Evolutionary conservation across 345 rosid genomes (phyloP), one percentile per base, ranked within the genome.

Genomic region (Sisymbrium altissimum): DNA sequence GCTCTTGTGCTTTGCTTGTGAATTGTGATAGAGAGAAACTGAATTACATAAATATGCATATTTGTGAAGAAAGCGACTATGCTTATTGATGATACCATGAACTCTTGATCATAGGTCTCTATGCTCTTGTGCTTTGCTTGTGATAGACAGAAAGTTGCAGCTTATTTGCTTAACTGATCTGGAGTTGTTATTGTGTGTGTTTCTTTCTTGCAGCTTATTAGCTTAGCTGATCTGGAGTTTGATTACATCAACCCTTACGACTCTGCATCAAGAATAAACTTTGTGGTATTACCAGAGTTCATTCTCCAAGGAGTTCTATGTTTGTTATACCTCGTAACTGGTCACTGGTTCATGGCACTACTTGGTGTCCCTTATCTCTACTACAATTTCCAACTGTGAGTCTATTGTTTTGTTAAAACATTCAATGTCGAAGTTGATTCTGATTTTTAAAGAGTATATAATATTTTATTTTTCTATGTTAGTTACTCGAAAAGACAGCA

Each of bases 161-260:
- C 25, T 23, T 23, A 23, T 23, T 23, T 23, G 25, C 25, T 23
- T 23, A 23, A 3, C 25, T 23, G 25, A 23, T 23, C 3, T 23
- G 2, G 25, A 23, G 25, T 23, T 23, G 25, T 23, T 23, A 1
- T 23, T 21, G 33, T 4, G 6, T 13, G 1, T 23, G n/a, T n/a
- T n/a, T 0, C 0, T 45, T 45, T 7, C 4, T 66, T 81, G 87
- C 87, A 89, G 95, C 91, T 89, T 14, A 84, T 87, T 75, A 81
- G 86, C 69, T 83, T 89, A 81, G 92, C 88, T 6, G 95, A 89
- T 84, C 82, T 89, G 19, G 92, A 89, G 82, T 87, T 84, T 33
- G 96, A 87, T 81, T 89, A 87, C 65, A 82, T 89, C 80, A 89
- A 89, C 59, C 96, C 92, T 30, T 89, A 87, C 2, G 96, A 89